phyloP scores from a whole-genome alignment of 768 basidiomycete species.

The Mycena venus region DNA sequence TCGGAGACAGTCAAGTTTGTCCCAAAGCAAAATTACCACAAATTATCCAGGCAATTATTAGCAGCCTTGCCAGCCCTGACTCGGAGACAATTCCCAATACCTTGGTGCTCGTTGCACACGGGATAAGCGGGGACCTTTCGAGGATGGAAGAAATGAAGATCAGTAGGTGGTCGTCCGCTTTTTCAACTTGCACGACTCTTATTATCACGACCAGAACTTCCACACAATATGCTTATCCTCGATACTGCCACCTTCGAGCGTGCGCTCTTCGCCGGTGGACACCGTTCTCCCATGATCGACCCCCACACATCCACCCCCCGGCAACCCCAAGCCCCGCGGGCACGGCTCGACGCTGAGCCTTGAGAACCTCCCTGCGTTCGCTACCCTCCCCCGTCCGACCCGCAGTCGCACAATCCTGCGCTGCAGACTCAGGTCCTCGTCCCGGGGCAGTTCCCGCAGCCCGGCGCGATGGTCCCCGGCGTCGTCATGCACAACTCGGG shows the following conservation, averaged over 20 bases:
- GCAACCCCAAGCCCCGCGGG: slow-evolving; percentile 59
- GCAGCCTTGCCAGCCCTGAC: slow-evolving; percentile 82
- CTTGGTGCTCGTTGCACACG: slow-evolving; percentile 81
- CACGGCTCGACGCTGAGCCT: slow-evolving; percentile 73
- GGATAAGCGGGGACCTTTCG: slow-evolving; percentile 65
- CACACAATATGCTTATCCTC: slow-evolving; percentile 77
- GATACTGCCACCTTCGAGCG: slow-evolving; percentile 78
- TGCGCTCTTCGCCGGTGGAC: slow-evolving; percentile 68
- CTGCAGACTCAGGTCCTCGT: slow-evolving; percentile 22
- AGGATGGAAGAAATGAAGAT: slow-evolving; percentile 85
- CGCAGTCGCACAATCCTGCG: slow-evolving; percentile 27
- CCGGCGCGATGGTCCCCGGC: slow-evolving; percentile 43
- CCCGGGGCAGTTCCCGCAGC: slow-evolving; percentile 27
- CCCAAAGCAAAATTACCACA: slow-evolving; percentile 77
- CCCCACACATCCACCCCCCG: slow-evolving; percentile 56
- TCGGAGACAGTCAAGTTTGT: slow-evolving; percentile 81
- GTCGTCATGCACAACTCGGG: slow-evolving; percentile 80
- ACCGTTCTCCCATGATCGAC: slow-evolving; percentile 73
- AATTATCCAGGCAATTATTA: slow-evolving; percentile 80
- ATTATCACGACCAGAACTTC: slow-evolving; percentile 64
- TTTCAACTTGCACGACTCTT: not conserved
- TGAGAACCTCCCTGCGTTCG: slow-evolving; percentile 71
- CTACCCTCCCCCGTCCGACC: slow-evolving; percentile 54
- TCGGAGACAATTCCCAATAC: slow-evolving; percentile 78
- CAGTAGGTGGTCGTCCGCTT: slow-evolving; percentile 61